These are phyloP conservation scores for Erodium chrysanthum DNA, from an alignment of 441 rosid genomes.

Conservation along the genomic window DNA sequence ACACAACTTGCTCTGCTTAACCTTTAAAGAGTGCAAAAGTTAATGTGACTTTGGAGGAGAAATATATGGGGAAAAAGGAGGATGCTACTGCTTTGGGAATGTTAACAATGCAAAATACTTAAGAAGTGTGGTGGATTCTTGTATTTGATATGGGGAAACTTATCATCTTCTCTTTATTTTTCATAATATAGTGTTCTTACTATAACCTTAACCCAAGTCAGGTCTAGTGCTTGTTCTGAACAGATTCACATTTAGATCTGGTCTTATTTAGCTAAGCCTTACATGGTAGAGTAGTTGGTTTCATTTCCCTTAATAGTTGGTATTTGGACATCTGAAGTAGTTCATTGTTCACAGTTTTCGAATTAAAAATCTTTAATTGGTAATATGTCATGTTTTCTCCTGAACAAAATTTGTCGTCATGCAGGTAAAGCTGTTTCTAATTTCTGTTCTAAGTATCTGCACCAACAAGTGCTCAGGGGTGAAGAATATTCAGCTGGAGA, in stretches of 20 bases:
- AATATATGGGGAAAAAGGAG: neutral
- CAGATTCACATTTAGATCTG: neutral
- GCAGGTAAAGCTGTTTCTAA: conserved; percentile 87
- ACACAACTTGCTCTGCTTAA: neutral
- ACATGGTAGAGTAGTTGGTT: conserved; percentile 1
- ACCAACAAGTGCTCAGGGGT: conserved; percentile 59
- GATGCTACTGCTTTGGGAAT: neutral
- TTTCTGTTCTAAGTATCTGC: conserved; percentile 83
- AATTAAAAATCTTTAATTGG: neutral
- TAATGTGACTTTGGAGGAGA: neutral
- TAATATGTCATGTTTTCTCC: conserved; percentile 6
- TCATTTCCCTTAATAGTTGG: neutral
- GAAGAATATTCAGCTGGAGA: conserved; percentile 74
- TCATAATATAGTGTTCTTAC: neutral
- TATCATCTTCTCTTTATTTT: neutral
- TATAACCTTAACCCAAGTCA: neutral
- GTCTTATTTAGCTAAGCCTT: neutral
- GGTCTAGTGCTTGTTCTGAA: neutral
- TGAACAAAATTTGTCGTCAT: conserved; percentile 16
- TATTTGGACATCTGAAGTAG: neutral
- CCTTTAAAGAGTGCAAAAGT: neutral
- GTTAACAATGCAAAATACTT: neutral
- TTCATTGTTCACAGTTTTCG: neutral
- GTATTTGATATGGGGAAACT: neutral
- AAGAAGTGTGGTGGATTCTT: neutral